phyloP scores from a whole-genome alignment of 768 basidiomycete genomes.

The Baorangia bicolor region DNA sequence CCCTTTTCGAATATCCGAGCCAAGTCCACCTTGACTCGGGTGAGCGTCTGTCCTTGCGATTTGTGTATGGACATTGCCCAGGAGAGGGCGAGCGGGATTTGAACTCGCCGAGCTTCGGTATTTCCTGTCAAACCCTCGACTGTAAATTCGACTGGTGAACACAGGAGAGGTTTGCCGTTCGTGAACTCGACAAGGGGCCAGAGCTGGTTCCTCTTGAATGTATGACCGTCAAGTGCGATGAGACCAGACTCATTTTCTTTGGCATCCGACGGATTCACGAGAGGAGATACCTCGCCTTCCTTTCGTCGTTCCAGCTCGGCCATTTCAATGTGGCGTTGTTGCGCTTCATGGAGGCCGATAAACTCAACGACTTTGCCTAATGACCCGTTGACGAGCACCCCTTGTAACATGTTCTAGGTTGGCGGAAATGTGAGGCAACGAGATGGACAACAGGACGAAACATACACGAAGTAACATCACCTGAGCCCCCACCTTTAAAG shows the following conservation, averaged over 20 bases:
- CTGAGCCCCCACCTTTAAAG: conserved; percentile 69
- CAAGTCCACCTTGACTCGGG: conserved; percentile 91
- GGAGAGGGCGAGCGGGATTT: conserved; percentile 83
- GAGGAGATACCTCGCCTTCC: neutral
- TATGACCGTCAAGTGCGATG: conserved; percentile 13
- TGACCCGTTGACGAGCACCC: conserved; percentile 76
- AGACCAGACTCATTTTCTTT: conserved; percentile 5
- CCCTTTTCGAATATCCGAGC: conserved; percentile 90
- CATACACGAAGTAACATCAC: conserved; percentile 61
- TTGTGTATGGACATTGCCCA: conserved; percentile 99
- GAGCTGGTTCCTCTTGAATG: conserved; percentile 14
- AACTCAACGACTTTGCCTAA: conserved; percentile 69
- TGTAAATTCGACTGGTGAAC: conserved; percentile 34
- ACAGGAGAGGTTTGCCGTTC: conserved; percentile 27
- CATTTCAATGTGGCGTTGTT: conserved; percentile 23
- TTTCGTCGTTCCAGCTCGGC: conserved; percentile 27
- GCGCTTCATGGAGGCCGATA: conserved; percentile 30
- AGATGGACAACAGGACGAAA: neutral
- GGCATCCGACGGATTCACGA: neutral
- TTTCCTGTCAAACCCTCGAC: conserved; percentile 35
- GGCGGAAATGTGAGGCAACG: neutral
- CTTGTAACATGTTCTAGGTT: conserved; percentile 33
- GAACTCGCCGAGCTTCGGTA: conserved; percentile 34
- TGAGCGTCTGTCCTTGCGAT: conserved; percentile 94
- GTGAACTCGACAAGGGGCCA: conserved; percentile 41